Evolutionary conservation across 78 protist genomes (phyloP).

Genomic region (Emiliania huxleyi): DNA sequence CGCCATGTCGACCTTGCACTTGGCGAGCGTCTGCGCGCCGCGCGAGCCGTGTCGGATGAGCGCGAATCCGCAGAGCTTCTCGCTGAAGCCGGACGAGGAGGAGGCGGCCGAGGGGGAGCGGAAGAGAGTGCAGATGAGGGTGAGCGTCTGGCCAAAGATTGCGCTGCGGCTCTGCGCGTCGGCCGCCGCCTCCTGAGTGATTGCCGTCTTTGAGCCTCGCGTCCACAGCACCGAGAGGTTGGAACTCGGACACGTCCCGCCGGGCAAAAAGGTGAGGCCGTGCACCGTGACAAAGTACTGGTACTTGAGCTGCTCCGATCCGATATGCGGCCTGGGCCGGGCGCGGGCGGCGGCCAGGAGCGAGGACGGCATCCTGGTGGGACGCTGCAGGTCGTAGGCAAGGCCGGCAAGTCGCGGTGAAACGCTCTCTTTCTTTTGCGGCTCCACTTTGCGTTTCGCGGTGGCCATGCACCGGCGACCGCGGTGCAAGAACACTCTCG

Average conservation of each 20-base stretch:
- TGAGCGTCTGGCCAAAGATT: not conserved
- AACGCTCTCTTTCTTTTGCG: too few relatives aligned
- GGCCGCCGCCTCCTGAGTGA: not conserved
- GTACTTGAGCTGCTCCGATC: not conserved
- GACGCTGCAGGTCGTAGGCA: too few relatives aligned
- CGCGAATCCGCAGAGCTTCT: slow-evolving; percentile 6
- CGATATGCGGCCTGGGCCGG: not conserved
- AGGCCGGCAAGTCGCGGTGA: too few relatives aligned
- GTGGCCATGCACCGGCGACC: too few relatives aligned
- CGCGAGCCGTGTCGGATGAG: not conserved
- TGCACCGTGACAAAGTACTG: not conserved
- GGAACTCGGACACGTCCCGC: too few relatives aligned
- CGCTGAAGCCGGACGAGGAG: not conserved
- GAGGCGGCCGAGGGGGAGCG: not conserved
- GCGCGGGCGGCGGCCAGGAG: too few relatives aligned
- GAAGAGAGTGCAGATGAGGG: slow-evolving; percentile 5
- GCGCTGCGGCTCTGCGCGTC: not conserved
- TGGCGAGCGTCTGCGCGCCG: not conserved
- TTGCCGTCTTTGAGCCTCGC: slow-evolving; percentile 1
- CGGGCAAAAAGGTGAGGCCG: not conserved
- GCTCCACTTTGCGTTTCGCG: too few relatives aligned
- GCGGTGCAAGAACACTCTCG: too few relatives aligned
- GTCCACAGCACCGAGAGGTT: not conserved
- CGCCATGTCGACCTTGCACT: not conserved
- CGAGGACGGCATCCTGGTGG: too few relatives aligned